These are phyloP conservation scores for Ogataea populi-albae DNA, from an alignment of 805 yeast genomes.

Conservation along the genomic window DNA sequence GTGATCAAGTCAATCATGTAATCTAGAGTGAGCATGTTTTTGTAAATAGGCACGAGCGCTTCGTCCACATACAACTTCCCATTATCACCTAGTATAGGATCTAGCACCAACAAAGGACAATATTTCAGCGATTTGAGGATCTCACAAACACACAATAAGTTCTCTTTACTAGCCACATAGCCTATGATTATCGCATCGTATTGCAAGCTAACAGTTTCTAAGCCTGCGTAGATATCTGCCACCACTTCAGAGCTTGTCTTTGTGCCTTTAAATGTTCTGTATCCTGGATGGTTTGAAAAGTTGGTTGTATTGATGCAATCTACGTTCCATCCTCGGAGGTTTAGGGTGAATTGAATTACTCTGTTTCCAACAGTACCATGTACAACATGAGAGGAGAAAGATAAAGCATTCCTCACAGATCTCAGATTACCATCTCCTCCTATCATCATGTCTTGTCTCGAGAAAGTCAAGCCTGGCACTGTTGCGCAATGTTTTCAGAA, in stretches of 20 bases:
- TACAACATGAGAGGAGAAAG: constrained; percentile 85
- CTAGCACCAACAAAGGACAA: constrained; percentile 61
- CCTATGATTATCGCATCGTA: constrained; percentile 78
- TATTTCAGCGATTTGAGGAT: constrained; percentile 21
- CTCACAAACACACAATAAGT: constrained; percentile 46
- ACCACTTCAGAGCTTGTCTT: constrained; percentile 46
- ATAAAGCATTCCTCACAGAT: constrained; percentile 36
- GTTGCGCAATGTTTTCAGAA: neutral
- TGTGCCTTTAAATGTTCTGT: constrained; percentile 63
- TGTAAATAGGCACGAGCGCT: constrained; percentile 51
- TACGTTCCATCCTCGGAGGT: constrained; percentile 87
- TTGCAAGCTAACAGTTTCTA: constrained; percentile 43
- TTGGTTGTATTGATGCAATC: constrained; percentile 87
- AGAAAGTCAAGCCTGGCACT: too few species aligned
- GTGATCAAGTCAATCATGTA: constrained; percentile 48
- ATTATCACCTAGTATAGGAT: constrained; percentile 92
- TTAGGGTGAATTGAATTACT: constrained; percentile 88
- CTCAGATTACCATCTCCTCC: too few species aligned
- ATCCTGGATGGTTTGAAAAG: constrained; percentile 91
- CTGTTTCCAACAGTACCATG: constrained; percentile 95
- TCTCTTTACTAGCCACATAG: constrained; percentile 64
- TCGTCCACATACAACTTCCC: constrained; percentile 74
- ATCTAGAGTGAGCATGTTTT: constrained; percentile 41
- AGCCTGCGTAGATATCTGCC: constrained; percentile 50
- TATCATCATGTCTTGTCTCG: too few species aligned